phyloP scores from a whole-genome alignment of 2,329 filamentous ascomycete species.

The Allantophomopsis lycopodina region DNA sequence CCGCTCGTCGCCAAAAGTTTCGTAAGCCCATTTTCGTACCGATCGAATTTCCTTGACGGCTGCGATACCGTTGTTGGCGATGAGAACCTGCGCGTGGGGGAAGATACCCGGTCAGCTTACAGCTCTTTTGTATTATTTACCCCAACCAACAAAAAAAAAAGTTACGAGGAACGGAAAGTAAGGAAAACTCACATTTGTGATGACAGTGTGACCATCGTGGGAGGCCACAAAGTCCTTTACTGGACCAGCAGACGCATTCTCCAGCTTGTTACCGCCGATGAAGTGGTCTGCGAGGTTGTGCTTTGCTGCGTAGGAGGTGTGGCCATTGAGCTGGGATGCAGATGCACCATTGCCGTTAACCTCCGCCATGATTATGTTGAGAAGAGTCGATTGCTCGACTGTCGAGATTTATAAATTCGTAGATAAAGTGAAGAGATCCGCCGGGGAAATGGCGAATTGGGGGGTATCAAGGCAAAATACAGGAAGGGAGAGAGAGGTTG shows the following conservation, averaged over 20 bases:
- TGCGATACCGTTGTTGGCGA: constrained; percentile 99
- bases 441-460: too few relatives aligned
- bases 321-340: constrained; percentile 40
- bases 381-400: background rate
- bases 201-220: constrained; percentile 91
- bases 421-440: too few relatives aligned
- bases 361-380: constrained; percentile 3
- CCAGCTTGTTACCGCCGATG: constrained; percentile 84
- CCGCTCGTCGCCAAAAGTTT: constrained; percentile 95
- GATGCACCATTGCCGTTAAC: constrained; percentile 22
- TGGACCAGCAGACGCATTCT: constrained; percentile 66
- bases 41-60: constrained; percentile 99
- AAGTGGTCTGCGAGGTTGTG: constrained; percentile 83
- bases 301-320: constrained; percentile 62
- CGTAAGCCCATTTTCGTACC: constrained; percentile 99
- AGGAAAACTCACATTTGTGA: constrained; percentile 67
- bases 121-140: background rate
- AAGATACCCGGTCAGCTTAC: constrained; percentile 5
- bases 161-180: too few relatives aligned
- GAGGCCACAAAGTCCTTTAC: constrained; percentile 93
- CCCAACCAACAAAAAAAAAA: background rate
- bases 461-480: too few relatives aligned
- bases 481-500: too few relatives aligned
- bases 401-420: too few relatives aligned
- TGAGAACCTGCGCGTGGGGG: constrained; percentile 57